phyloP scores from a whole-genome alignment of 179 eudicot genomes.

The Camellia oleifera region DNA sequence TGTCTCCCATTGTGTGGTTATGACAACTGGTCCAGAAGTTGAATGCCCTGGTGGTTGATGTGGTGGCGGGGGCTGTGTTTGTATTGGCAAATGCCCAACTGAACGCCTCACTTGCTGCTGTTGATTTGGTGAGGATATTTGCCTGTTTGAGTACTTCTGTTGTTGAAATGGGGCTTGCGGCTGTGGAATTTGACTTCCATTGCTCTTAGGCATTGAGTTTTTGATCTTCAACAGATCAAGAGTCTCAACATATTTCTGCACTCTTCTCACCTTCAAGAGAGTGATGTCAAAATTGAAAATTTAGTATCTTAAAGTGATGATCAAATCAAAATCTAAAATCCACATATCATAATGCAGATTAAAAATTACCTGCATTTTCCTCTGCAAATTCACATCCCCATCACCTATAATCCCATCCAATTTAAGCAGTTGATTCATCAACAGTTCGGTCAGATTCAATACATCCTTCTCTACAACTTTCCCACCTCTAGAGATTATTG shows the following conservation, averaged over 20 bases:
- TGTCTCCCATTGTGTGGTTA: slow-evolving; percentile 86
- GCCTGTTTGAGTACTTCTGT: slow-evolving; percentile 29
- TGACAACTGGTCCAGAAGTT: slow-evolving; percentile 48
- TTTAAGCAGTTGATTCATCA: slow-evolving; percentile 84
- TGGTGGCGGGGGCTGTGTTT: slow-evolving; percentile 20
- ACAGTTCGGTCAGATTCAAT: slow-evolving; percentile 45
- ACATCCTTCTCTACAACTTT: slow-evolving; percentile 71
- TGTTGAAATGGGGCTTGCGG: slow-evolving; percentile 18
- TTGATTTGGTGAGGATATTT: slow-evolving; percentile 30
- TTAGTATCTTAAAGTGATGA: neutral
- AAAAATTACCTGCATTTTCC: slow-evolving; percentile 78
- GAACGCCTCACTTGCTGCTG: slow-evolving; percentile 38
- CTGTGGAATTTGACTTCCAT: slow-evolving; percentile 21
- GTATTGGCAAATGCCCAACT: slow-evolving; percentile 37
- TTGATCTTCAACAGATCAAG: slow-evolving; percentile 64
- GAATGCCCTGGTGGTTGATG: slow-evolving; percentile 35
- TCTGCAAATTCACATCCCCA: slow-evolving; percentile 85
- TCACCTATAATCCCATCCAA: slow-evolving; percentile 74
- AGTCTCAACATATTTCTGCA: slow-evolving; percentile 75
- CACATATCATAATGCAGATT: neutral
- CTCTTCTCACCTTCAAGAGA: slow-evolving; percentile 55
- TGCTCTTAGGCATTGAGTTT: slow-evolving; percentile 42
- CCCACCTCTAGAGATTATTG: slow-evolving; percentile 64
- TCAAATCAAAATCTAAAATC: neutral
- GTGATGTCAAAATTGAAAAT: neutral